A percentile compares a stretch with the other conserved stretches of the same genome.
These are phyloP conservation scores for Leccinellum albellum DNA, from an alignment of 768 basidiomycete species.

Conservation along the genomic window DNA sequence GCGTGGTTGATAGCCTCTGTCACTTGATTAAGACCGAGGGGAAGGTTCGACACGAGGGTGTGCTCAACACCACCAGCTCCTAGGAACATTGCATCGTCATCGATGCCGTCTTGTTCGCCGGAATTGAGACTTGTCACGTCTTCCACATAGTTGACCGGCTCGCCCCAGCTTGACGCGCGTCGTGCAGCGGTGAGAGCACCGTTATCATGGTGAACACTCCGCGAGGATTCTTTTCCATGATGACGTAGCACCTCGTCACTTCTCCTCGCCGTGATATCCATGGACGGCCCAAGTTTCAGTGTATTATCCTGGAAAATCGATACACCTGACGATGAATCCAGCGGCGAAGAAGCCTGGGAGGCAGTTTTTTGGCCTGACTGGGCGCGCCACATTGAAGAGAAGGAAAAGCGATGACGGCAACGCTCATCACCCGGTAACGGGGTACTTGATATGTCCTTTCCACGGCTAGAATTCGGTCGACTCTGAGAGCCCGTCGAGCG, in stretches of 20 bases:
- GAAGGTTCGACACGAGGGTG: constrained; percentile 33
- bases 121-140: constrained; percentile 44
- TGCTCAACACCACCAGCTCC: constrained; percentile 46
- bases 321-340: constrained; percentile 31
- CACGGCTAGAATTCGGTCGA: constrained; percentile 23
- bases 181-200: constrained; percentile 42
- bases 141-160: constrained; percentile 38
- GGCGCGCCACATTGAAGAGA: constrained; percentile 28
- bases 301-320: constrained; percentile 25
- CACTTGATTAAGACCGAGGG: constrained; percentile 29
- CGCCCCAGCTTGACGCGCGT: constrained; percentile 67
- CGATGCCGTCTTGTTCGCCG: constrained; percentile 42
- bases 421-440: constrained; percentile 23
- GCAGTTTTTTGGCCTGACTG: constrained; percentile 17
- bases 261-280: constrained; percentile 25
- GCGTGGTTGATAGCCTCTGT: constrained; percentile 21
- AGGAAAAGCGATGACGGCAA: constrained; percentile 29
- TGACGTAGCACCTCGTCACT: constrained; percentile 47
- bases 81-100: constrained; percentile 51
- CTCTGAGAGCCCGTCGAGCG: constrained; percentile 23
- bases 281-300: constrained; percentile 13
- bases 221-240: constrained; percentile 25
- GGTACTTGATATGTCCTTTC: constrained; percentile 17
- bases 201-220: constrained; percentile 23
- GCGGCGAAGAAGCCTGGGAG: constrained; percentile 30